Percentiles rank a stretch among this genome's conserved stretches.
phyloP scores from a whole-genome alignment of 768 basidiomycete genomes.

The Filobasidium wieringae region DNA sequence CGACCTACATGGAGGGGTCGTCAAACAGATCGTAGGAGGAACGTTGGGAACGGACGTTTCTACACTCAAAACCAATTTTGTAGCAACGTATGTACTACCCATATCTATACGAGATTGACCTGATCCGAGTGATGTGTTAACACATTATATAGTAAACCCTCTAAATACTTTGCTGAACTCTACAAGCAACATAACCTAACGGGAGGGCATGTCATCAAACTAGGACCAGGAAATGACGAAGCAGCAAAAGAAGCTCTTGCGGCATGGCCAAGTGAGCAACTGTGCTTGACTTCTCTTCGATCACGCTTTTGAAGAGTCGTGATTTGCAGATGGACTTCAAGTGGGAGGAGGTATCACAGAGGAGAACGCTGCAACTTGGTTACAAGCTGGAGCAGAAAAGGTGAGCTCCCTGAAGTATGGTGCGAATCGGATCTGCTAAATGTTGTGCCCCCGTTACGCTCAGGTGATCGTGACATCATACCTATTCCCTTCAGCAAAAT shows the following conservation, averaged over 20 bases:
- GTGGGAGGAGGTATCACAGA: constrained; percentile 85
- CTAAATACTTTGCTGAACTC: constrained; percentile 65
- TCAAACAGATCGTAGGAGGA: constrained; percentile 96
- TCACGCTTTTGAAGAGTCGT: not conserved
- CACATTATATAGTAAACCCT: constrained; percentile 60
- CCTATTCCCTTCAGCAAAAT: constrained; percentile 73
- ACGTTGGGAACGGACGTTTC: constrained; percentile 53
- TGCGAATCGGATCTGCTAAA: not conserved
- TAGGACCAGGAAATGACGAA: constrained; percentile 76
- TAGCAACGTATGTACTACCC: constrained; percentile 56
- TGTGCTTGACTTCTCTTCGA: not conserved
- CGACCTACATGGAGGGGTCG: constrained; percentile 86
- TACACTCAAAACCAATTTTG: constrained; percentile 77
- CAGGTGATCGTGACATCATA: constrained; percentile 97
- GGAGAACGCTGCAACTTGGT: constrained; percentile 69
- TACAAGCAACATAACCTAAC: constrained; percentile 58
- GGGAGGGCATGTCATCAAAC: constrained; percentile 93
- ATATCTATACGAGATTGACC: not conserved
- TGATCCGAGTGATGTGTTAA: too few species aligned
- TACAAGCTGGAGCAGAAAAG: constrained; percentile 81
- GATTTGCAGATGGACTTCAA: constrained; percentile 58
- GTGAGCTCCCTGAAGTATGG: constrained; percentile 38
- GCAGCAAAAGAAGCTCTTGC: constrained; percentile 74
- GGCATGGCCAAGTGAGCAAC: constrained; percentile 63
- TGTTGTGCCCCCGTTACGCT: not conserved